These are phyloP conservation scores for Pyrus hybrid DNA, from an alignment of 331 rosid species.

Conservation along the genomic window DNA sequence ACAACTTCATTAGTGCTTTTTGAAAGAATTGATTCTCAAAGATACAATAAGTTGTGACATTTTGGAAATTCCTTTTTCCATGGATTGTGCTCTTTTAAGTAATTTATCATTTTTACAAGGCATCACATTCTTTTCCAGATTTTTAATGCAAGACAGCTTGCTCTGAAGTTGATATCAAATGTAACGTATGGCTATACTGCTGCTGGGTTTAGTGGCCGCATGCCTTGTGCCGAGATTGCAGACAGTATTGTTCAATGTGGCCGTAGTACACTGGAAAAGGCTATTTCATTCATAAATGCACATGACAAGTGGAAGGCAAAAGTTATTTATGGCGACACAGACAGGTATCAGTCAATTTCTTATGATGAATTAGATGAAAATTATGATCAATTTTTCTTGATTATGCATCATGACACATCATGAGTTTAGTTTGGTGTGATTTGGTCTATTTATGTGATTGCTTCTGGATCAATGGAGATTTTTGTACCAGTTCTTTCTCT, in stretches of 20 bases:
- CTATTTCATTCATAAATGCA: slow-evolving; percentile 73
- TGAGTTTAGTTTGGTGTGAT: not conserved
- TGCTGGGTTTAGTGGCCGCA: slow-evolving; percentile 98
- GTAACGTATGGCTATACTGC: slow-evolving; percentile 96
- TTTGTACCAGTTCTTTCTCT: not conserved
- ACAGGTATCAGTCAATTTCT: slow-evolving; percentile 43
- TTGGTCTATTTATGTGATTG: not conserved
- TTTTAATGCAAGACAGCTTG: slow-evolving; percentile 92
- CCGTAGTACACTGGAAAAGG: slow-evolving; percentile 79
- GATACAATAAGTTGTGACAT: not conserved
- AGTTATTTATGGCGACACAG: slow-evolving; percentile 96
- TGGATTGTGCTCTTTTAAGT: not conserved
- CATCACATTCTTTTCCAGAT: slow-evolving; percentile 47
- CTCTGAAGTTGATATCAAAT: slow-evolving; percentile 87
- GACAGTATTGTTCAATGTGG: slow-evolving; percentile 96
- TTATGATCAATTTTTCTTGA: not conserved
- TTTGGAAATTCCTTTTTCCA: not conserved
- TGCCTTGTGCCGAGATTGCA: slow-evolving; percentile 99
- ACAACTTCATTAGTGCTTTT: not conserved
- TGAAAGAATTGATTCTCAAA: not conserved
- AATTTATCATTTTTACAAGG: not conserved
- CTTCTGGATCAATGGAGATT: not conserved
- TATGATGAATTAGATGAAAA: not conserved
- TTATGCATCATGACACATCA: not conserved
- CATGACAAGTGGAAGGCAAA: slow-evolving; percentile 80